Conservation (phyloP, 805 yeast genomes). For the Saccharomycopsis malanga region DNA sequence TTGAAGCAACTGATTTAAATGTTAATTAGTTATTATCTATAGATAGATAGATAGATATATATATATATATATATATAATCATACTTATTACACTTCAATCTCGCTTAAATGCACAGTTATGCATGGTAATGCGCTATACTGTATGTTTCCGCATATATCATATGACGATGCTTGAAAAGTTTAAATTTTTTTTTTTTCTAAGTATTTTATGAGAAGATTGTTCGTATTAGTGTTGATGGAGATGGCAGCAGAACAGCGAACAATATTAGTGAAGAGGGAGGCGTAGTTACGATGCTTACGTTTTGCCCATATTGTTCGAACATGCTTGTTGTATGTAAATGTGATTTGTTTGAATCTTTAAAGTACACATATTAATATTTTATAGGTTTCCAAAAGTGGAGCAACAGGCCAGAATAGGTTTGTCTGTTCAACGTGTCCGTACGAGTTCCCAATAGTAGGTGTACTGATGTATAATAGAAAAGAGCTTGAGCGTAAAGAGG, state of each 20-base stretch:
- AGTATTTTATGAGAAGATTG: no score
- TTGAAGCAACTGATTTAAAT: slow-evolving; percentile 10
- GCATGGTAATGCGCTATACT: neutral
- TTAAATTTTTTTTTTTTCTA: no score
- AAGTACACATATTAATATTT: neutral
- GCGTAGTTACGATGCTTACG: slow-evolving; percentile 85
- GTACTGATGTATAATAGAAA: slow-evolving; percentile 81
- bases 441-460: slow-evolving; percentile 82
- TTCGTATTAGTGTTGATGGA: no score
- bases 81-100: neutral
- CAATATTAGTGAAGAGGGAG: no score
- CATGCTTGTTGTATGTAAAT: slow-evolving; percentile 59
- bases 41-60: no score
- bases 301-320: slow-evolving; percentile 94
- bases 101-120: neutral
- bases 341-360: neutral
- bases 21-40: no score
- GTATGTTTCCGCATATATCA: no score
- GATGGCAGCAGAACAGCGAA: no score
- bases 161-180: no score
- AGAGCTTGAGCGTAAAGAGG: slow-evolving; percentile 75
- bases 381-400: slow-evolving; percentile 49
- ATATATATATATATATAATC: no score
- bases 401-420: slow-evolving; percentile 54
- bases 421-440: slow-evolving; percentile 92